Evolutionary conservation across 495 filamentous ascomycete genomes (phyloP).

Genomic region (Apiosordaria backusii): DNA sequence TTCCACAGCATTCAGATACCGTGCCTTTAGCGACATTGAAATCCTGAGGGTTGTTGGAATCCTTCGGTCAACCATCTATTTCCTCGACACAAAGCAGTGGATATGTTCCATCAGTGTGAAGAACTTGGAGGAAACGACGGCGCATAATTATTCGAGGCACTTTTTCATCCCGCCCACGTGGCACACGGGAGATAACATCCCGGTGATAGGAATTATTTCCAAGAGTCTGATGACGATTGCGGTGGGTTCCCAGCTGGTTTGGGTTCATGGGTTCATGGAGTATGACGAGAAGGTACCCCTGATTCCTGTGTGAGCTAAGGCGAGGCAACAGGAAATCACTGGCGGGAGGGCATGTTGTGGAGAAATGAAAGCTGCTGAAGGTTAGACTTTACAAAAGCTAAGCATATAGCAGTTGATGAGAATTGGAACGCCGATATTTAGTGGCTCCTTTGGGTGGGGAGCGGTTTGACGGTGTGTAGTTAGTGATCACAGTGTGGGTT

Average conservation of each 20-base stretch:
- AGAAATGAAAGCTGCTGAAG: not conserved
- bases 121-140: not conserved
- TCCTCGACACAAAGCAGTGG: conserved; percentile 16
- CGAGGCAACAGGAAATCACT: too few species aligned
- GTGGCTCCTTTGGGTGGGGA: not conserved
- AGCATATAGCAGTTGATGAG: not conserved
- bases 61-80: conserved; percentile 10
- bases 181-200: conserved; percentile 1
- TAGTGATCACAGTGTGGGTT: too few species aligned
- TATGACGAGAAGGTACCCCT: conserved; percentile 16
- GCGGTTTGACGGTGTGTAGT: not conserved
- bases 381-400: not conserved
- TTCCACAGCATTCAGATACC: not conserved
- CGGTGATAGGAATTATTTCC: conserved; percentile 7
- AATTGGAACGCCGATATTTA: not conserved
- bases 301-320: not conserved
- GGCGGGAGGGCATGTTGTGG: too few species aligned
- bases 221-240: conserved; percentile 3
- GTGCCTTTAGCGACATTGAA: not conserved
- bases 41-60: conserved; percentile 4
- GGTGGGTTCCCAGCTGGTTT: conserved; percentile 1
- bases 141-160: conserved; percentile 12
- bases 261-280: conserved; percentile 22
- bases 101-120: conserved; percentile 18
- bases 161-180: conserved; percentile 23